Percentiles rank a stretch among this genome's conserved stretches.
These are phyloP conservation scores for Talaromyces proteolyticus DNA, from an alignment of 495 filamentous ascomycete species.

Conservation along the genomic window DNA sequence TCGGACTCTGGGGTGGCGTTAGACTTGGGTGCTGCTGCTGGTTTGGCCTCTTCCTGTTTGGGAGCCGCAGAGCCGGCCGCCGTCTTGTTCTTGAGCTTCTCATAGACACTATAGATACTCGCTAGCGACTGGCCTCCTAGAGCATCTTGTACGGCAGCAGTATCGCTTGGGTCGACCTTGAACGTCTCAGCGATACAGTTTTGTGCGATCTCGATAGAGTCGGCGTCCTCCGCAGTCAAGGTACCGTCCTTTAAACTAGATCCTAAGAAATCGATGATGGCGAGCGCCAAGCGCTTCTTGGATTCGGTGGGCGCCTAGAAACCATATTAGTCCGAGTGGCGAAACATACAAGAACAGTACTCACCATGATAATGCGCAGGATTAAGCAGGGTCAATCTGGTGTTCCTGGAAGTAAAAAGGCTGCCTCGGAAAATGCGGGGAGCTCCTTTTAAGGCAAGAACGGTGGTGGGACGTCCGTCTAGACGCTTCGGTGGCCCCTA, in stretches of 20 bases:
- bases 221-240: conserved; percentile 75
- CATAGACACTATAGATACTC: conserved; percentile 90
- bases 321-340: background rate
- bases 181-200: conserved; percentile 93
- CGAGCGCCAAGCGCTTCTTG: conserved; percentile 94
- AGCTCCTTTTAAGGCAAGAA: background rate
- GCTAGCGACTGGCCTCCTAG: conserved; percentile 79
- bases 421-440: conserved; percentile 8
- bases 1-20: conserved; percentile 59
- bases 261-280: conserved; percentile 91
- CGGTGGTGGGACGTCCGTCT: background rate
- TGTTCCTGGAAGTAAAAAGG: conserved; percentile 1
- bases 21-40: conserved; percentile 20
- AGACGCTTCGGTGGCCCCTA: conserved; percentile 7
- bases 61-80: conserved; percentile 24
- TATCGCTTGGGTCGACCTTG: conserved; percentile 80
- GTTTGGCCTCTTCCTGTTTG: conserved; percentile 15
- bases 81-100: conserved; percentile 77
- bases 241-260: conserved; percentile 85
- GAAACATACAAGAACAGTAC: background rate
- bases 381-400: background rate
- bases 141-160: conserved; percentile 66
- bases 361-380: background rate
- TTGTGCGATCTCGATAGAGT: conserved; percentile 85
- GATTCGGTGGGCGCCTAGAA: conserved; percentile 55